Percentiles rank a stretch among this genome's conserved stretches.
These are phyloP conservation scores for Brasilioporus rufonigricans DNA, from an alignment of 768 basidiomycete genomes.

Conservation along the genomic window DNA sequence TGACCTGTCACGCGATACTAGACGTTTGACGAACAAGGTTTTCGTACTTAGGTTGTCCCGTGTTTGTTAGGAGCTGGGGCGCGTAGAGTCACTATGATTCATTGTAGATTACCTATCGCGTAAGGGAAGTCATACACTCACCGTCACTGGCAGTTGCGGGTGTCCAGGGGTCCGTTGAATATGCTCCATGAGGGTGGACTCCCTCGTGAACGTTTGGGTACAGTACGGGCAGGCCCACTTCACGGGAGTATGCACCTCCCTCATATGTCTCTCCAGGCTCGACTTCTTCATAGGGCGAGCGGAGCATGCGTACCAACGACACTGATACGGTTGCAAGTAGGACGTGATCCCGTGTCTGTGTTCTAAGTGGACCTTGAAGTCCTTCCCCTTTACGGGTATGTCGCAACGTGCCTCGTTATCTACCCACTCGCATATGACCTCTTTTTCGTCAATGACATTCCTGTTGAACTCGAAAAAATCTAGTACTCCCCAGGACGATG, in stretches of 20 bases:
- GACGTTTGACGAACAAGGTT: too few relatives aligned
- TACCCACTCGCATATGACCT: conserved; percentile 3
- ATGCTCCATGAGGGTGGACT: neutral
- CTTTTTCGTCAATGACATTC: neutral
- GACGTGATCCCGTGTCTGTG: neutral
- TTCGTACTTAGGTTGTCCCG: too few relatives aligned
- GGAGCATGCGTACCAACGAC: conserved; percentile 4
- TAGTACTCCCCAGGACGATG: too few relatives aligned
- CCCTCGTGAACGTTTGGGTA: neutral
- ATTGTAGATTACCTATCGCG: too few relatives aligned
- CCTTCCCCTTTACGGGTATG: neutral
- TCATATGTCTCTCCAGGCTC: neutral
- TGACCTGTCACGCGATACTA: too few relatives aligned
- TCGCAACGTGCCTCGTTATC: neutral
- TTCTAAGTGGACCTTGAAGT: conserved; percentile 6
- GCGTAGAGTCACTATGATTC: too few relatives aligned
- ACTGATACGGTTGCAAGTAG: neutral
- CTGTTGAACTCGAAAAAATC: conserved; percentile 3
- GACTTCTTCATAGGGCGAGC: neutral
- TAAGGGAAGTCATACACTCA: too few relatives aligned
- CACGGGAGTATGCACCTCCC: neutral
- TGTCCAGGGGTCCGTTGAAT: neutral
- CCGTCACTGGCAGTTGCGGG: too few relatives aligned
- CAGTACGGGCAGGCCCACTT: neutral
- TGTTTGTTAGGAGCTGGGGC: too few relatives aligned